A percentile compares a stretch with the other conserved stretches of the same genome.
phyloP scores from a whole-genome alignment of 768 basidiomycete genomes.

The Harrya chromipes region DNA sequence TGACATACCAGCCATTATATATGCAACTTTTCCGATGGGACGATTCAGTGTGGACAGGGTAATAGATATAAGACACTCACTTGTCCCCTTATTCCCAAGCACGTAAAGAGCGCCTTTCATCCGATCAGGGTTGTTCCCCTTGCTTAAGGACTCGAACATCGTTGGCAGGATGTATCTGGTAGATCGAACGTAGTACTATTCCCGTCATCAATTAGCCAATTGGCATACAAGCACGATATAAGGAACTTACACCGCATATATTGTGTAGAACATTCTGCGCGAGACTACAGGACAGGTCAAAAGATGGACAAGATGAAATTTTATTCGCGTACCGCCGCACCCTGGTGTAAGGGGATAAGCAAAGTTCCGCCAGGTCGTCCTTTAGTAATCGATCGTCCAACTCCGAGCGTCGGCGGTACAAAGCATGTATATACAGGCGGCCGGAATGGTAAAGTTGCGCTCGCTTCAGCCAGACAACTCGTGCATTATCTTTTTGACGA shows the following conservation, averaged over 20 bases:
- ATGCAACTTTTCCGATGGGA: slow-evolving; percentile 45
- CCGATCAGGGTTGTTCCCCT: slow-evolving; percentile 83
- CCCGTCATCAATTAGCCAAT: slow-evolving; percentile 12
- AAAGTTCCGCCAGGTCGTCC: slow-evolving; percentile 65
- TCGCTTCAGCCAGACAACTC: slow-evolving; percentile 71
- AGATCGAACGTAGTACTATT: slow-evolving; percentile 67
- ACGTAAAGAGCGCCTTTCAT: slow-evolving; percentile 95
- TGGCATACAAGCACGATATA: neutral
- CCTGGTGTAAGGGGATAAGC: slow-evolving; percentile 76
- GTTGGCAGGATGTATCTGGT: slow-evolving; percentile 61
- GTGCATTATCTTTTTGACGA: slow-evolving; percentile 72
- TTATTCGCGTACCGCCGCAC: slow-evolving; percentile 56
- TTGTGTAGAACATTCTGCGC: slow-evolving; percentile 64
- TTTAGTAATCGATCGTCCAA: slow-evolving; percentile 68
- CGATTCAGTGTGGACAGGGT: slow-evolving; percentile 5
- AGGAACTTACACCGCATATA: slow-evolving; percentile 55
- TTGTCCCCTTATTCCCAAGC: slow-evolving; percentile 67
- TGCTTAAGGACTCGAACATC: slow-evolving; percentile 58
- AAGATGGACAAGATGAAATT: neutral
- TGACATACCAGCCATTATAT: slow-evolving; percentile 62
- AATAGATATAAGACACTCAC: slow-evolving; percentile 35
- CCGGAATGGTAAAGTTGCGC: slow-evolving; percentile 77
- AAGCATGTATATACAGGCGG: slow-evolving; percentile 71
- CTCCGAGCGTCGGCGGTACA: slow-evolving; percentile 69
- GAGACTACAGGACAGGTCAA: slow-evolving; percentile 43